Evolutionary conservation across 192 early-diverging fungal species (phyloP).

Genomic region (Coemansia sp.): DNA sequence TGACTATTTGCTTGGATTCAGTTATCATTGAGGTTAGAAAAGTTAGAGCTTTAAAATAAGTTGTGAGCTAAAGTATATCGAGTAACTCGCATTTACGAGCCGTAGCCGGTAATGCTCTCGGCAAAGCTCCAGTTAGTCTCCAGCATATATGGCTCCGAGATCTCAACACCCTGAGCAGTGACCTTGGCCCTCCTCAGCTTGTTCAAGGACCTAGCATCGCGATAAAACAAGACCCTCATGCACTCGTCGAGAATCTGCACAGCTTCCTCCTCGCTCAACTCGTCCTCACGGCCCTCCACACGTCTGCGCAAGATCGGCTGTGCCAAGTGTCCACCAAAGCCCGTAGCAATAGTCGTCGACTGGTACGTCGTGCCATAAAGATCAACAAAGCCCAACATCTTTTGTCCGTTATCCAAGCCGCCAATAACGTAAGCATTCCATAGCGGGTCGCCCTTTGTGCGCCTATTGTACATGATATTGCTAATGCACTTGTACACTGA

Average conservation of each 20-base stretch:
- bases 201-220: conserved; percentile 92
- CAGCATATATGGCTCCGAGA: conserved; percentile 85
- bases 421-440: conserved; percentile 96
- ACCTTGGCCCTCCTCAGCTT: conserved; percentile 93
- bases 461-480: conserved; percentile 89
- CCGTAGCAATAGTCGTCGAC: conserved; percentile 88
- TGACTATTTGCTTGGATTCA: too few species aligned
- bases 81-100: conserved; percentile 51
- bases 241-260: conserved; percentile 79
- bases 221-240: conserved; percentile 93
- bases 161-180: conserved; percentile 76
- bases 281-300: conserved; percentile 83
- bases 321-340: conserved; percentile 88
- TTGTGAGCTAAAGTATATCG: too few species aligned
- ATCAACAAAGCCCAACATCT: conserved; percentile 91
- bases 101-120: conserved; percentile 74
- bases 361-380: conserved; percentile 93
- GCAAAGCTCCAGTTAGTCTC: conserved; percentile 93
- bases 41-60: background rate
- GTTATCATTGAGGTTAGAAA: background rate
- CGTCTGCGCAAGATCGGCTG: conserved; percentile 91
- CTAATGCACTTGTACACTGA: conserved; percentile 91
- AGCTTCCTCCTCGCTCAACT: conserved; percentile 89
- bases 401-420: conserved; percentile 76
- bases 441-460: conserved; percentile 87